Base-by-base conservation (phyloP, 352 stramenopile species). In the Phytopythium boreale region DNA sequence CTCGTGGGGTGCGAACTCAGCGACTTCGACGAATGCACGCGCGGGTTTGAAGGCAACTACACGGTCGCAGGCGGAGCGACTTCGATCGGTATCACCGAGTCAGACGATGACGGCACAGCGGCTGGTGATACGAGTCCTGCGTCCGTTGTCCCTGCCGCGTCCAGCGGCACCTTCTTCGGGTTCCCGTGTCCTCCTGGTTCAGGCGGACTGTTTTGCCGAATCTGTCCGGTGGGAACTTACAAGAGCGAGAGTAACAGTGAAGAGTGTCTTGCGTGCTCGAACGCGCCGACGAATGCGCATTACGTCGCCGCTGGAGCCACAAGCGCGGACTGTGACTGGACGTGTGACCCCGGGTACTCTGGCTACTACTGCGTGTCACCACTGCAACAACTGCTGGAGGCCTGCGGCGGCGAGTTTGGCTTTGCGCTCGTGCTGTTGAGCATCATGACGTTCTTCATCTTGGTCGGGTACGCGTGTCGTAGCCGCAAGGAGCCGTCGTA, bases 241-340 rank as follows among this genome's bases (percentile, higher is more conserved):
- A 93, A 93, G 43, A 82, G 81, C 19, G 85, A 91, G 58, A 88
- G 81, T 59, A 91, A 89, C 59, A 93, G 83, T 56, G 83, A 87
- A 56, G 83, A 91, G 66, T 93, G 85, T 19, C 62, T 80, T 12
- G 17, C 64, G 36, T 93, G 85, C 56, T 67, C 60, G 0, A 93
- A 92, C 37, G 80, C 82, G 14, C 85, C 85, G 15, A 65, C 71
- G 14, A 90, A 93, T 44, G 72, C 85, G 3, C 85, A 93, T 65
- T 93, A 92, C 56, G 68, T 84, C 12, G 73, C 69, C 6, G 39
- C 66, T 20, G 85, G 82, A 37, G 63, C 69, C 4, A 88, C 65
- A 31, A 88, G 66, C 36, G 67, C 80, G 0, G 69, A 72, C 29
- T 93, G 85, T 51, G 71, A 87, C 49, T 93, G 85, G 85, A 68